Evolutionary conservation across 352 stramenopile genomes (phyloP), one percentile per base, ranked within the genome.

Genomic region (Phytophthora citrophthora): DNA sequence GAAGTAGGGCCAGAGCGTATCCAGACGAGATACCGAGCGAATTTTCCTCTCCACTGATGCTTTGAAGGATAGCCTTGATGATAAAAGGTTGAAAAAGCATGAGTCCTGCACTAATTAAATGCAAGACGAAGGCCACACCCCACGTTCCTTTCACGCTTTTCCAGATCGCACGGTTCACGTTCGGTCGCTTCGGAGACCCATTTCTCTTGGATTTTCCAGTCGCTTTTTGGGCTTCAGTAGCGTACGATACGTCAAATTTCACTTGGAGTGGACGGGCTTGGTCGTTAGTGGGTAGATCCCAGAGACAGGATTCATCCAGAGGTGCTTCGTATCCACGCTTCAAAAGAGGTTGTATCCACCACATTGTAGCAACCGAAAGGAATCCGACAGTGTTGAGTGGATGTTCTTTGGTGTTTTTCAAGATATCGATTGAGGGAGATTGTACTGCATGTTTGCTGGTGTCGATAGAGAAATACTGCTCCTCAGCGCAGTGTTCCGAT

Each of bases 31-130:
- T 83, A 40, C 69, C 62, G 20, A 88, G 65, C 34, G 65, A 43
- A 44, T 83, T 84, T 20, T 54, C 34, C 6, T 74, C 61, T 11
- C 62, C 50, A 5, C 84, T 54, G 9, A 90, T 45, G 46, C 68
- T 74, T 50, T 88, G 45, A 3, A 90, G 51, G 29, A 90, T 72
- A 29, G 77, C 66, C 51, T 88, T 90, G 72, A 90, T 87, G 29
- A 90, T 27, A 36, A 90, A 70, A 10, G 79, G 77, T 60, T 81
- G 71, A 24, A 79, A 24, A 12, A 86, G 61, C 2, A 66, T 81
- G 10, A 82, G 62, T 6, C 47, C 52, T 8, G 61, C 69, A 55
- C 75, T 85, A 15, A 80, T 13, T 1, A 77, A 13, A 23, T 77
- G 74, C 5, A 86, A 48, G 1, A 10, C 56, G 18, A 79, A 61